Conservation (phyloP, 177 flowering plant genomes). For the Telopea speciosissima region DNA sequence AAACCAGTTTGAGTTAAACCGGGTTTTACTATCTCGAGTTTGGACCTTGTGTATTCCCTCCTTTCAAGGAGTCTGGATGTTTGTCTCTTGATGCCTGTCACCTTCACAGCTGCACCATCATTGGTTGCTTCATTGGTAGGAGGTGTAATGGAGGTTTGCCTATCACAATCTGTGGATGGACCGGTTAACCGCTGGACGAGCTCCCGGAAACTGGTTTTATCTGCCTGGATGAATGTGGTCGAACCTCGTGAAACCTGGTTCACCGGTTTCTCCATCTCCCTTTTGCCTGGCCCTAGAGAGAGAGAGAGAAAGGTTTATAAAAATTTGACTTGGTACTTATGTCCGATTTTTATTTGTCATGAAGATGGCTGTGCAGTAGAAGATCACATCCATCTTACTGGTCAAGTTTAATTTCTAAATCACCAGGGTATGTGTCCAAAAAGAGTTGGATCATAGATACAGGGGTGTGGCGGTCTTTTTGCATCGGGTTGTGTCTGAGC, state of each 20-base stretch:
- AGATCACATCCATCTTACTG: no score
- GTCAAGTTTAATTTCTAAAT: no score
- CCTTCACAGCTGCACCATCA: slow-evolving; percentile 14
- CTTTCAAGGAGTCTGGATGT: slow-evolving; percentile 65
- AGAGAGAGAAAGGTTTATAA: no score
- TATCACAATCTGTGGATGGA: slow-evolving; percentile 20
- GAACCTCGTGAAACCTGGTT: slow-evolving; percentile 14
- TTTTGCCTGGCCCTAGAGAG: no score
- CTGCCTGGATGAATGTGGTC: slow-evolving; percentile 73
- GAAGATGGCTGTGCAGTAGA: no score
- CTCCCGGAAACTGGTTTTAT: slow-evolving; percentile 48
- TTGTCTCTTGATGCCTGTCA: slow-evolving; percentile 23
- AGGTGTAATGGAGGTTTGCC: neutral
- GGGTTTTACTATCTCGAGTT: slow-evolving; percentile 55
- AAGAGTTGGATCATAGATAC: no score
- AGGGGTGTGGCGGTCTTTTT: no score
- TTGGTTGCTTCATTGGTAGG: slow-evolving; percentile 1
- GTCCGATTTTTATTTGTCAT: no score
- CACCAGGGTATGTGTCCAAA: no score
- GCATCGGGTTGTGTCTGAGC: no score
- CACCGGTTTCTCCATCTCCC: neutral
- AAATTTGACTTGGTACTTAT: no score
- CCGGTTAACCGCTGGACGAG: slow-evolving; percentile 78
- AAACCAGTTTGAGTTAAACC: slow-evolving; percentile 1
- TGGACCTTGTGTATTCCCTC: slow-evolving; percentile 55